Base-by-base conservation (phyloP, 2,329 filamentous ascomycete species). In the Sclerotinia minor region DNA sequence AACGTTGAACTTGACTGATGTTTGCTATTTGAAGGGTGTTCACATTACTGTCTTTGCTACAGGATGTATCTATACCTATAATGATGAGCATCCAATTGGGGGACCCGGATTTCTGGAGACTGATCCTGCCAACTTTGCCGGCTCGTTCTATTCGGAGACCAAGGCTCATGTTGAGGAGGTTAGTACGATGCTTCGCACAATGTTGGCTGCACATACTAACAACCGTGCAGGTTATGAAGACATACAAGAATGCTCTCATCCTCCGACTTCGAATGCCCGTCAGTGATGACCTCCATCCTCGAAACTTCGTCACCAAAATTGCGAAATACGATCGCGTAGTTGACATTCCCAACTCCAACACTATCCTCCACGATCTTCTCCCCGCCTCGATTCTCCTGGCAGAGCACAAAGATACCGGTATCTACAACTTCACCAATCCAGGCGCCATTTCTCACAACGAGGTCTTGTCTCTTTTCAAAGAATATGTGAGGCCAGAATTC, bases 341-440 rank as follows among this genome's bases (percentile, higher is more conserved):
- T 71, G 83, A 90, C 76, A 85, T 90, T 60, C 87, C 87, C 69
- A 90, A 90, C 79, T 88, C 85, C 78, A 88, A 89, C 80, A 87
- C 86, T 55, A 85, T 90, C 72, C 82, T 90, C 55, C 81, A 84
- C 70, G 86, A 89, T 73, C 83, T 90, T 59, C 81, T 90, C 26
- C 88, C 88, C 15, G 83, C 83, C 17, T 83, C 85, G 2, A 81
- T 89, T 69, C 75, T 87, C 57, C 79, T 89, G 71, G 84, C 87
- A 38, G 84, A 89, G 76, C 82, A 88, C 78, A 79, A 80, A 52
- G 87, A 89, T 53, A 85, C 83, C 1, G 88, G 88, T 24, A 80
- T 90, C 72, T 89, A 87, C 79, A 90, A 90, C 79, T 89, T 90
- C 77, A 89, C 87, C 69, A 90, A 90, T 78, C 88, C 88, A 0